These are phyloP conservation scores for Microbotryum lychnidis-dioicae DNA, from an alignment of 1,284 basidiomycete species.

Conservation along the genomic window DNA sequence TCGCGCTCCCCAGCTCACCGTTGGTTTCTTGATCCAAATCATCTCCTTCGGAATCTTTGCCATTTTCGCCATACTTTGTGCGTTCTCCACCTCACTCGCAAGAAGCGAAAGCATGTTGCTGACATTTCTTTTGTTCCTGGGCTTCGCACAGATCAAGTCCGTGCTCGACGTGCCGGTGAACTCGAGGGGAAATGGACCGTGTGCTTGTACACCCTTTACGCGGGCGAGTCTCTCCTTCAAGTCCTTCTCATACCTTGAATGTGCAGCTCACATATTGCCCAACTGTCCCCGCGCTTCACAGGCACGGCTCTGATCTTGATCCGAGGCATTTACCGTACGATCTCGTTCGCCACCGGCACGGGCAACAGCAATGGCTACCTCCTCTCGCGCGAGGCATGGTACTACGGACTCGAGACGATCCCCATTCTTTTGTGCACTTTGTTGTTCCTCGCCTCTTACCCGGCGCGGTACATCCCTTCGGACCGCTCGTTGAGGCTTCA, in stretches of 20 bases:
- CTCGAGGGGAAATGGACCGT: slow-evolving; percentile 13
- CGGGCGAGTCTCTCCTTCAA: slow-evolving; percentile 8
- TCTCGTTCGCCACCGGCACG: slow-evolving; percentile 20
- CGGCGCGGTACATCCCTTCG: slow-evolving; percentile 36
- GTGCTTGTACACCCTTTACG: slow-evolving; percentile 26
- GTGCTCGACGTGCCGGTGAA: slow-evolving; percentile 13
- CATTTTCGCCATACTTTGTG: slow-evolving; percentile 19
- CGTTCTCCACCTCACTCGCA: background rate
- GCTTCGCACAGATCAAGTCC: slow-evolving; percentile 11
- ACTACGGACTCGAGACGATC: slow-evolving; percentile 24
- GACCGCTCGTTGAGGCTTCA: slow-evolving; percentile 35
- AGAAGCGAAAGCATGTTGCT: too few relatives aligned
- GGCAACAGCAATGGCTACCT: slow-evolving; percentile 14
- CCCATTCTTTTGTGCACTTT: slow-evolving; percentile 12
- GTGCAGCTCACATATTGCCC: too few relatives aligned
- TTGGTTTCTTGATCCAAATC: slow-evolving; percentile 29
- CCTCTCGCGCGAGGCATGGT: slow-evolving; percentile 18
- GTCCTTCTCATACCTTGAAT: background rate
- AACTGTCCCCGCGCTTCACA: background rate
- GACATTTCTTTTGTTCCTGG: too few relatives aligned
- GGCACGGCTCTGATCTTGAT: slow-evolving; percentile 2
- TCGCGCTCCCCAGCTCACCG: slow-evolving; percentile 7
- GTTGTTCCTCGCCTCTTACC: slow-evolving; percentile 11
- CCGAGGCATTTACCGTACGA: slow-evolving; percentile 23
- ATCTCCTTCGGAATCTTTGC: slow-evolving; percentile 22